Conservation (phyloP, 2,329 filamentous ascomycete genomes). For the Ophiostoma perfectum region DNA sequence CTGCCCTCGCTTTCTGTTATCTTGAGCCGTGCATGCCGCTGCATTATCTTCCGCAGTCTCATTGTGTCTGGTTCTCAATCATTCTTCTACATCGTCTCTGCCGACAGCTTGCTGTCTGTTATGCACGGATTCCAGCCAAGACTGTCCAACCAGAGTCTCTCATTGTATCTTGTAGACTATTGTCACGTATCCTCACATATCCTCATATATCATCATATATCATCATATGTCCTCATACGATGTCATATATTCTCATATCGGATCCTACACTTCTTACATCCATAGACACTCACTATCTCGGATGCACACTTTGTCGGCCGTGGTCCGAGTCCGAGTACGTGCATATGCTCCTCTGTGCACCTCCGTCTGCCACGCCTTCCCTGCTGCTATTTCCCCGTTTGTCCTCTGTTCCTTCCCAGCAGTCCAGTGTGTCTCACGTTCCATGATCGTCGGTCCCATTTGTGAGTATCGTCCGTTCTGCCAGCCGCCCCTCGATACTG, state of each 20-base stretch:
- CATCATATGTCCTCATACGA: neutral
- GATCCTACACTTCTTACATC: neutral
- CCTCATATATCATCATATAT: neutral
- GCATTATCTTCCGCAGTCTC: neutral
- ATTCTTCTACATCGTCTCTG: slow-evolving; percentile 3
- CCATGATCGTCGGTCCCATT: neutral
- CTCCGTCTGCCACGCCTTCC: neutral
- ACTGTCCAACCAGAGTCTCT: neutral
- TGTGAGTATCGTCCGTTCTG: neutral
- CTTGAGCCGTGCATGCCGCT: neutral
- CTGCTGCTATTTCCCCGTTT: neutral
- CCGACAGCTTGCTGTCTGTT: slow-evolving; percentile 3
- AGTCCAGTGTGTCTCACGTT: neutral
- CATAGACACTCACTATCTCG: too few relatives aligned
- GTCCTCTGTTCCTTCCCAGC: neutral
- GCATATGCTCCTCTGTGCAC: neutral
- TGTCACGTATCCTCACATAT: neutral
- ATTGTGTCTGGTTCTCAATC: neutral
- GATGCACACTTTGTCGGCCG: neutral
- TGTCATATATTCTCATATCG: neutral
- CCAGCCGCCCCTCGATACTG: neutral
- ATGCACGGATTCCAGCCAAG: slow-evolving; percentile 5
- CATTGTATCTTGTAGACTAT: too few relatives aligned
- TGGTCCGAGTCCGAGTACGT: neutral
- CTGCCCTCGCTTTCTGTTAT: neutral